Percentiles rank a stretch among this genome's conserved stretches.
Conservation (phyloP, 2,329 filamentous ascomycete species). For the Neonectria sp. region DNA sequence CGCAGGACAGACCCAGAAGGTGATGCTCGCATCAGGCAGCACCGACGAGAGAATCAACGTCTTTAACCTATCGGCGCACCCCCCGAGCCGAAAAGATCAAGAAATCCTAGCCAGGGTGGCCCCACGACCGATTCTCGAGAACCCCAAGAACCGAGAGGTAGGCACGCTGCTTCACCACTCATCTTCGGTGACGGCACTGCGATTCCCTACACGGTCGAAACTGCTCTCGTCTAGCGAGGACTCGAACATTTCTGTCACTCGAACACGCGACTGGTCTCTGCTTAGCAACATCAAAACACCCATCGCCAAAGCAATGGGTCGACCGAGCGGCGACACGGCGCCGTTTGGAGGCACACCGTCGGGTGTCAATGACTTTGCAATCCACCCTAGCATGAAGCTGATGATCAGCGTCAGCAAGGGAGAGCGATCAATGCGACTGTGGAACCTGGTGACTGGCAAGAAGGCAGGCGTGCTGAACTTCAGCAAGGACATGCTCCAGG, state of each 20-base stretch:
- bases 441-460: constrained; percentile 97
- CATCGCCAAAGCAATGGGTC: constrained; percentile 82
- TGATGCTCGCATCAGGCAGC: constrained; percentile 91
- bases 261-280: constrained; percentile 90
- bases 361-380: constrained; percentile 95
- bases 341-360: constrained; percentile 83
- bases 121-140: constrained; percentile 83
- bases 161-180: constrained; percentile 90
- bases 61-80: constrained; percentile 86
- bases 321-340: constrained; percentile 92
- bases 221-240: constrained; percentile 91
- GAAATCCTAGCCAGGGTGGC: constrained; percentile 77
- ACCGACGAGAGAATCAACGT: constrained; percentile 97
- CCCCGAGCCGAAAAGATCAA: constrained; percentile 69
- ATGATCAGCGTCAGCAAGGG: constrained; percentile 95
- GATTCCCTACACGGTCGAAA: constrained; percentile 89
- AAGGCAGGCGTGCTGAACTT: constrained; percentile 96
- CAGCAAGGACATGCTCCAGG: constrained; percentile 77
- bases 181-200: constrained; percentile 83
- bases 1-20: constrained; percentile 79
- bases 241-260: constrained; percentile 89
- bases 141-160: constrained; percentile 88
- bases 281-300: constrained; percentile 92
- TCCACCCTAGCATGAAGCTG: constrained; percentile 96
- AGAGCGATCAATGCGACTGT: constrained; percentile 92